Evolutionary conservation across 1,284 basidiomycete genomes (phyloP).

Genomic region (Cerrena zonata): DNA sequence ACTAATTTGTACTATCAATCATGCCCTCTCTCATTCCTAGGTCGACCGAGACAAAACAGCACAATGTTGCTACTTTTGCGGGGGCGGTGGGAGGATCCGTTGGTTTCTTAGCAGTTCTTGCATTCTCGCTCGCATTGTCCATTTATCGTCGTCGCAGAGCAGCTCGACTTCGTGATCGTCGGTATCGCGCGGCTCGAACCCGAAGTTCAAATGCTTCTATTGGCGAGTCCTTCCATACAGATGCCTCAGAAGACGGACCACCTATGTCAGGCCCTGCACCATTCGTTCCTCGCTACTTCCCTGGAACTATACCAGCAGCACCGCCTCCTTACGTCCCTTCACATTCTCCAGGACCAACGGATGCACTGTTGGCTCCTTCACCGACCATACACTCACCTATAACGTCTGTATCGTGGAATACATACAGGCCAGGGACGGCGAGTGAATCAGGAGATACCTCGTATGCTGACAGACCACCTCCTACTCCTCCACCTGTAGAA

Average conservation of each 20-base stretch:
- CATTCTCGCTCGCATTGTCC: constrained; percentile 43
- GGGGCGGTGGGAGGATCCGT: constrained; percentile 48
- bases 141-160: constrained; percentile 43
- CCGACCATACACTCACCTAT: constrained; percentile 13
- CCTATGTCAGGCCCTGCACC: constrained; percentile 39
- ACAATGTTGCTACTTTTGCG: constrained; percentile 46
- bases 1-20: not conserved
- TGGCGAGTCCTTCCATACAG: constrained; percentile 30
- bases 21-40: constrained; percentile 14
- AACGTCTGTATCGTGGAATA: constrained; percentile 16
- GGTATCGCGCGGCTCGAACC: constrained; percentile 25
- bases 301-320: constrained; percentile 37
- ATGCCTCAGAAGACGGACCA: constrained; percentile 38
- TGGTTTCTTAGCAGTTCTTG: constrained; percentile 42
- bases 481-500: constrained; percentile 23
- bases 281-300: constrained; percentile 53
- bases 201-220: constrained; percentile 18
- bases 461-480: constrained; percentile 25
- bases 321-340: constrained; percentile 30
- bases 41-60: constrained; percentile 17
- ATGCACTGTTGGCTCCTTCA: constrained; percentile 17
- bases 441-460: constrained; percentile 16
- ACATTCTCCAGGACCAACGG: constrained; percentile 15
- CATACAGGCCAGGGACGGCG: not conserved
- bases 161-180: constrained; percentile 38